A percentile compares a stretch with the other conserved stretches of the same genome.
Conservation (phyloP, 768 basidiomycete genomes). For the Rhizopogon roseolus region DNA sequence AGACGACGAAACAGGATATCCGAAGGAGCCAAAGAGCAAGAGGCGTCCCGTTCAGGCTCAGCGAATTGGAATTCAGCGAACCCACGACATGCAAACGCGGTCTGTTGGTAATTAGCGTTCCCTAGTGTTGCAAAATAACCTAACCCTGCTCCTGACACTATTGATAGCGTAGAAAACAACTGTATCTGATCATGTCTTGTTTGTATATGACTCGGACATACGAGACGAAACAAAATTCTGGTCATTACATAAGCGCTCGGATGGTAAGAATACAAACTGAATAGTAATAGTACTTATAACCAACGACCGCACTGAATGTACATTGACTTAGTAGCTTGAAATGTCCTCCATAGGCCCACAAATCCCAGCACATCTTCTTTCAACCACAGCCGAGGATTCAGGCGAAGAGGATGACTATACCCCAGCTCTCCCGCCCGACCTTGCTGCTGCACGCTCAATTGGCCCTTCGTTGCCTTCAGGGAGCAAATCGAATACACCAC, state of each 20-base stretch:
- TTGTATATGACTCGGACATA: too few species aligned
- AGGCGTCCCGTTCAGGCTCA: constrained; percentile 97
- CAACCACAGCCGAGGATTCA: constrained; percentile 16
- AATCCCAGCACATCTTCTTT: constrained; percentile 45
- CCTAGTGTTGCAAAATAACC: too few species aligned
- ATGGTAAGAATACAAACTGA: too few species aligned
- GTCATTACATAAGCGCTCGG: too few species aligned
- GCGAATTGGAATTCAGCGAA: constrained; percentile 99
- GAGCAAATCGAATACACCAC: constrained; percentile 11
- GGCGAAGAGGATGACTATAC: constrained; percentile 61
- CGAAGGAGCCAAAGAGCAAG: constrained; percentile 93
- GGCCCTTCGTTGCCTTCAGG: constrained; percentile 21
- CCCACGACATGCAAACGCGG: constrained; percentile 30
- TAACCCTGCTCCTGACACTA: too few species aligned
- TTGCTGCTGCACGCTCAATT: constrained; percentile 41
- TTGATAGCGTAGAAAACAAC: too few species aligned
- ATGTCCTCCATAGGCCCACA: constrained; percentile 56
- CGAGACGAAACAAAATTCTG: too few species aligned
- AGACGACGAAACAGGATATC: constrained; percentile 77
- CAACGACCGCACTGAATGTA: too few species aligned
- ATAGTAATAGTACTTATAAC: too few species aligned
- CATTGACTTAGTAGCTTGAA: background rate
- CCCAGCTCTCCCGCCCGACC: constrained; percentile 72
- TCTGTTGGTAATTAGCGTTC: too few species aligned
- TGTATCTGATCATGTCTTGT: too few species aligned